A percentile compares a stretch with the other conserved stretches of the same genome.
phyloP scores from a whole-genome alignment of 768 basidiomycete species.

The Daedaleopsis sinensis region DNA sequence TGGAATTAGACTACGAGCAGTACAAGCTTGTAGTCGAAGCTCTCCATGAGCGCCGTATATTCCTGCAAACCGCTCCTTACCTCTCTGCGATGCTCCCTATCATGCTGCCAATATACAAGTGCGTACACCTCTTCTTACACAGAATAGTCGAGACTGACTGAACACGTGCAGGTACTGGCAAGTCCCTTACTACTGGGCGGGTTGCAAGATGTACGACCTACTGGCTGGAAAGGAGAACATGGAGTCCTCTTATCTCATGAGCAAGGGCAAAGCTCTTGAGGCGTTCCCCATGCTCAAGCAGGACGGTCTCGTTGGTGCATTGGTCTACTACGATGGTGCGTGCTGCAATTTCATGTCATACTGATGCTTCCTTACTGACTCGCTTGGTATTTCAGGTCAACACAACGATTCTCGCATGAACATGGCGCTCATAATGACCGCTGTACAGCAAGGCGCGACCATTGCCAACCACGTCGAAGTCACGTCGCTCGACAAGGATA shows the following conservation, averaged over 20 bases:
- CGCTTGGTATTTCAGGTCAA: conserved; percentile 59
- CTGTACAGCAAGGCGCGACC: conserved; percentile 87
- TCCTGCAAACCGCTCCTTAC: conserved; percentile 95
- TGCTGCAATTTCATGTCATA: background rate
- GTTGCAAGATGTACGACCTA: conserved; percentile 95
- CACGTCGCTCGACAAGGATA: conserved; percentile 70
- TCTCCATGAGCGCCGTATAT: conserved; percentile 88
- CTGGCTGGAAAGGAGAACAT: conserved; percentile 96
- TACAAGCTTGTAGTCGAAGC: conserved; percentile 97
- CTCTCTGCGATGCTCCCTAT: conserved; percentile 92
- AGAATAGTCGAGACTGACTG: background rate
- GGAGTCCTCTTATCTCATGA: conserved; percentile 95
- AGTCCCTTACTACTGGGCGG: conserved; percentile 93
- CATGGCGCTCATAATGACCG: conserved; percentile 91
- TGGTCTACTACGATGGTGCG: conserved; percentile 97
- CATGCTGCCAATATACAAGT: conserved; percentile 97
- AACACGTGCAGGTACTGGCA: conserved; percentile 79
- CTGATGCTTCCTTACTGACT: background rate
- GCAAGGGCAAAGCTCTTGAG: conserved; percentile 89
- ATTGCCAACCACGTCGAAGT: conserved; percentile 93
- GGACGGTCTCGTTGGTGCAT: conserved; percentile 88
- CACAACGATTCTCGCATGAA: conserved; percentile 99
- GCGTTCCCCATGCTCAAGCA: conserved; percentile 96
- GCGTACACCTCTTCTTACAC: background rate
- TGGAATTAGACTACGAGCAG: conserved; percentile 95